These are phyloP conservation scores for Persicaria tinctoria DNA, from an alignment of 148 eudicot species.

Conservation along the genomic window DNA sequence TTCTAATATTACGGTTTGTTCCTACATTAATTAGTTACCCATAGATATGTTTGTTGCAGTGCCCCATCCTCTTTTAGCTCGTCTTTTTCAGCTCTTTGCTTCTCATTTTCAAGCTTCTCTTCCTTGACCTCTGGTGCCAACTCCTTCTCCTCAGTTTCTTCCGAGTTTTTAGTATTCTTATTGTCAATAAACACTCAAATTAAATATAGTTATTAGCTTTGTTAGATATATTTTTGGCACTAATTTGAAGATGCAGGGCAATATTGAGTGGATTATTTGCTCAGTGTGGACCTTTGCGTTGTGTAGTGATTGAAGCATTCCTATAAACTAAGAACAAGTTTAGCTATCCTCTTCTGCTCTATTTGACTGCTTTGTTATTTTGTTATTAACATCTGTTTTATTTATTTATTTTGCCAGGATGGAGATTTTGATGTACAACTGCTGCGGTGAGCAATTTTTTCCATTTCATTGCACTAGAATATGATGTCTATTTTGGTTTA, in stretches of 20 bases:
- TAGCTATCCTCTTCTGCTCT: not conserved
- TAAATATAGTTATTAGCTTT: not conserved
- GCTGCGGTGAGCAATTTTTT: slow-evolving; percentile 53
- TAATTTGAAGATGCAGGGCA: not conserved
- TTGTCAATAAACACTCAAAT: not conserved
- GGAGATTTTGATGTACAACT: slow-evolving; percentile 94
- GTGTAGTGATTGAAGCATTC: not conserved
- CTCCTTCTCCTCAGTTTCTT: too few species aligned
- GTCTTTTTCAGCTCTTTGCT: too few species aligned
- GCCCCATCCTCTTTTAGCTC: too few species aligned
- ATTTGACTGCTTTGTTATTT: not conserved
- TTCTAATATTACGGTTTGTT: too few species aligned
- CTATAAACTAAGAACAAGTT: not conserved
- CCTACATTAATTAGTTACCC: too few species aligned
- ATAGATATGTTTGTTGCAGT: too few species aligned
- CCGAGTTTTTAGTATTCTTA: not conserved
- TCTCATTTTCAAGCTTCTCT: too few species aligned
- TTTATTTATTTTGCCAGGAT: slow-evolving; percentile 39
- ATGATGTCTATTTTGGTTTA: not conserved
- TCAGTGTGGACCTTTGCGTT: not conserved
- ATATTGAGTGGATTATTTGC: not conserved
- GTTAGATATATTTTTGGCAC: not conserved
- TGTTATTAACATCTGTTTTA: not conserved
- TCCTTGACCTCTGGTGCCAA: too few species aligned
- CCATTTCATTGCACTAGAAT: not conserved